phyloP scores from a whole-genome alignment of 2,329 filamentous ascomycete species.

The Thielaviopsis ethacetica region DNA sequence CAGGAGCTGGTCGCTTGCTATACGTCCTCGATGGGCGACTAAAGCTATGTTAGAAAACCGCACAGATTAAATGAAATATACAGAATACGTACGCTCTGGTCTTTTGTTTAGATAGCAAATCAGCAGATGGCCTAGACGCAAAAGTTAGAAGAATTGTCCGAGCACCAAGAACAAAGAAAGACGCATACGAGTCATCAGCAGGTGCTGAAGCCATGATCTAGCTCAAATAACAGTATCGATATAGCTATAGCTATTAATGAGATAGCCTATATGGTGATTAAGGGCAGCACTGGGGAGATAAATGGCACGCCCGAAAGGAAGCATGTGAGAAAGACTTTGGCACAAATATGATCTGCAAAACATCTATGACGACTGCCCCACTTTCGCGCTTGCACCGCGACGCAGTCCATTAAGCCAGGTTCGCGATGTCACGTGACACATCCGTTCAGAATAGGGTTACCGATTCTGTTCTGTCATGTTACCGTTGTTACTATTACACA shows the following conservation, averaged over 20 bases:
- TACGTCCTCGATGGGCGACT: constrained; percentile 22
- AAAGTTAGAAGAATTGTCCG: not conserved
- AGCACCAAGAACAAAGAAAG: not conserved
- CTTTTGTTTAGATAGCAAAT: not conserved
- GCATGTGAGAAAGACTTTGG: not conserved
- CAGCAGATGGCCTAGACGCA: not conserved
- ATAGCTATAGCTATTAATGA: no score
- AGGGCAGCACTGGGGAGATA: not conserved
- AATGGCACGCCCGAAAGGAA: not conserved
- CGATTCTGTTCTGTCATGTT: no score
- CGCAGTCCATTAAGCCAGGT: not conserved
- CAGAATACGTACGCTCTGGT: not conserved
- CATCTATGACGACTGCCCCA: constrained; percentile 4
- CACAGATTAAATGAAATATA: not conserved
- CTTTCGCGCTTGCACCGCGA: constrained; percentile 7
- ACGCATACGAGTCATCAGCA: not conserved
- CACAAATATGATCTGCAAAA: not conserved
- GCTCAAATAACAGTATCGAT: no score
- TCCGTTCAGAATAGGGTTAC: no score
- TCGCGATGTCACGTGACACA: constrained; percentile 12
- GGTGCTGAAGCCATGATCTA: not conserved
- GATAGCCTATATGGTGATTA: no score
- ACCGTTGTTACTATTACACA: no score
- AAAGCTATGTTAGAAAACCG: not conserved
- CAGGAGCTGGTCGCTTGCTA: constrained; percentile 19